Conservation (phyloP, 805 yeast genomes). For the Ogataea degrootiae region DNA sequence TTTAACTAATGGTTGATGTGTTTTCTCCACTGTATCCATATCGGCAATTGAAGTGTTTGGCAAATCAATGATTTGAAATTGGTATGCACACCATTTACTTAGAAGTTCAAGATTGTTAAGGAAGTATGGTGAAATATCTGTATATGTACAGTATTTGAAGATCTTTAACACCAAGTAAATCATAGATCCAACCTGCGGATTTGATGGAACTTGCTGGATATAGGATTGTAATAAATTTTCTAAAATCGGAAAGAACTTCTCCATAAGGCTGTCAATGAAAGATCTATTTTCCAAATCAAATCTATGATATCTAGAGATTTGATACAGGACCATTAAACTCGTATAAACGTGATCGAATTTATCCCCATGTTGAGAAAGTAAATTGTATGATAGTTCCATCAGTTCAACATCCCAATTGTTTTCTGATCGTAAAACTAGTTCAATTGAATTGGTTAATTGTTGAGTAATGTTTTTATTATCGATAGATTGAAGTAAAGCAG, state of each 20-base stretch:
- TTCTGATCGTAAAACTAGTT: conserved; percentile 46
- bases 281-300: conserved; percentile 55
- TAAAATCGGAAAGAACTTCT: conserved; percentile 58
- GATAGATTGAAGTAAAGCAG: conserved; percentile 47
- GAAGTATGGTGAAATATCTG: conserved; percentile 63
- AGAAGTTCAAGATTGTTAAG: conserved; percentile 42
- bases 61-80: conserved; percentile 55
- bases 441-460: conserved; percentile 54
- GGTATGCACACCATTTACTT: conserved; percentile 66
- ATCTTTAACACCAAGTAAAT: conserved; percentile 66
- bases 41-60: conserved; percentile 38
- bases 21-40: conserved; percentile 42
- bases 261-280: conserved; percentile 49
- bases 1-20: conserved; percentile 51
- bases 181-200: conserved; percentile 53
- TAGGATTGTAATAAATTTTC: conserved; percentile 52
- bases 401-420: conserved; percentile 48
- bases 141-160: conserved; percentile 71
- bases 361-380: conserved; percentile 40
- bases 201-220: conserved; percentile 21
- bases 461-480: conserved; percentile 42
- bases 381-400: conserved; percentile 38
- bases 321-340: conserved; percentile 67
- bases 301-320: conserved; percentile 64
- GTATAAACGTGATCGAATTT: conserved; percentile 44